Percentiles rank a stretch among this genome's conserved stretches.
These are phyloP conservation scores for Exserohilum rostratum DNA, from an alignment of 2,329 filamentous ascomycete species.

Conservation along the genomic window DNA sequence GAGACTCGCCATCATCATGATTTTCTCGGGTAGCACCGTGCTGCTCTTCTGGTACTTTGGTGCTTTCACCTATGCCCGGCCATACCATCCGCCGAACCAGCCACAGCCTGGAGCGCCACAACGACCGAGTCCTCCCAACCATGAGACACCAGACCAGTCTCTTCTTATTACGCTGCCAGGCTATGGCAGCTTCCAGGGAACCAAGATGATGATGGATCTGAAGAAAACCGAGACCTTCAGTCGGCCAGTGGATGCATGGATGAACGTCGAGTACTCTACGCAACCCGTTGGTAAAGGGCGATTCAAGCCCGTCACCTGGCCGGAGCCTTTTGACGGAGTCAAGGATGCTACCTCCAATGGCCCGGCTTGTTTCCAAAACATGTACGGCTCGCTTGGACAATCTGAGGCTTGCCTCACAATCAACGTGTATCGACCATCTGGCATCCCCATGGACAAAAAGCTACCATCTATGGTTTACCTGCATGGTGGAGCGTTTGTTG, in stretches of 20 bases:
- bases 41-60: constrained; percentile 34
- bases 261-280: constrained; percentile 57
- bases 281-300: constrained; percentile 49
- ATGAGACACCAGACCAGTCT: constrained; percentile 19
- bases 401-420: constrained; percentile 45
- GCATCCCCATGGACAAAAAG: constrained; percentile 33
- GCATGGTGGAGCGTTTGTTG: constrained; percentile 42
- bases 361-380: constrained; percentile 54
- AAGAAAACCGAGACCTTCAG: constrained; percentile 41
- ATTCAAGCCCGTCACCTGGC: constrained; percentile 52
- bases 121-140: constrained; percentile 8
- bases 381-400: constrained; percentile 35
- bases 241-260: constrained; percentile 54
- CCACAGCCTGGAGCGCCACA: constrained; percentile 11
- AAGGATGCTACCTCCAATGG: constrained; percentile 50
- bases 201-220: constrained; percentile 44
- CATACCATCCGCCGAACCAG: not conserved
- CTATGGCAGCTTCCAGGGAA: constrained; percentile 52
- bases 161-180: constrained; percentile 44
- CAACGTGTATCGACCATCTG: constrained; percentile 40
- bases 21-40: constrained; percentile 26
- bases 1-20: constrained; percentile 23
- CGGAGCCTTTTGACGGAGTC: constrained; percentile 50
- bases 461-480: constrained; percentile 41
- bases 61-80: constrained; percentile 20